These are phyloP conservation scores for Microdochium trichocladiopsis DNA, from an alignment of 2,329 filamentous ascomycete species.

Conservation along the genomic window DNA sequence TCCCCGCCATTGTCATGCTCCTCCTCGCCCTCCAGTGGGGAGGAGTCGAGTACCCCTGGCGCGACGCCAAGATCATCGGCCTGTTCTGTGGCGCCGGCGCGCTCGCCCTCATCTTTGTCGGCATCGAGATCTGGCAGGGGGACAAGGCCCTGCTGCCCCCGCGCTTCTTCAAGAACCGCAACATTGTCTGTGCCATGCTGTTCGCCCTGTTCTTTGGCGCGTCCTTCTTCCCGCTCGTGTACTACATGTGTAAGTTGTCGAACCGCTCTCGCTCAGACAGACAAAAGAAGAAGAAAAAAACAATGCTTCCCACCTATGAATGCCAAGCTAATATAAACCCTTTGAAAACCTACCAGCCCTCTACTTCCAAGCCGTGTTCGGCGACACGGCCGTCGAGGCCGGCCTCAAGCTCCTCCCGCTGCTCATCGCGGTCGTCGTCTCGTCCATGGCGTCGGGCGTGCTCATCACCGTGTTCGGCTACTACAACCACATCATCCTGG, in stretches of 20 bases:
- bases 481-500: slow-evolving; percentile 33
- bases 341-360: slow-evolving; percentile 25
- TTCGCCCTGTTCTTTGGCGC: slow-evolving; percentile 41
- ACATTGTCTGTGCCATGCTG: slow-evolving; percentile 25
- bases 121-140: slow-evolving; percentile 34
- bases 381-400: slow-evolving; percentile 42
- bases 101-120: slow-evolving; percentile 38
- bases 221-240: slow-evolving; percentile 45
- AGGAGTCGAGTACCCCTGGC: slow-evolving; percentile 44
- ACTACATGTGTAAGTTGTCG: slow-evolving; percentile 40
- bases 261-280: no score
- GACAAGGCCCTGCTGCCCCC: slow-evolving; percentile 43
- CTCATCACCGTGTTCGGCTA: slow-evolving; percentile 30
- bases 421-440: slow-evolving; percentile 41
- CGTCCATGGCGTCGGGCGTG: slow-evolving; percentile 34
- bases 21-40: slow-evolving; percentile 52
- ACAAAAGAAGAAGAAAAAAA: no score
- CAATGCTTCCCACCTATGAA: no score
- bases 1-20: slow-evolving; percentile 44
- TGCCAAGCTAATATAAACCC: neutral
- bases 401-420: slow-evolving; percentile 49
- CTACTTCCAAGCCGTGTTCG: slow-evolving; percentile 48
- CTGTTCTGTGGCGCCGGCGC: slow-evolving; percentile 41
- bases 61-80: slow-evolving; percentile 37
- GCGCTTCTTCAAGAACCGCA: slow-evolving; percentile 37